Conservation (phyloP, 352 stramenopile genomes). For the Phytophthora parvispora region DNA sequence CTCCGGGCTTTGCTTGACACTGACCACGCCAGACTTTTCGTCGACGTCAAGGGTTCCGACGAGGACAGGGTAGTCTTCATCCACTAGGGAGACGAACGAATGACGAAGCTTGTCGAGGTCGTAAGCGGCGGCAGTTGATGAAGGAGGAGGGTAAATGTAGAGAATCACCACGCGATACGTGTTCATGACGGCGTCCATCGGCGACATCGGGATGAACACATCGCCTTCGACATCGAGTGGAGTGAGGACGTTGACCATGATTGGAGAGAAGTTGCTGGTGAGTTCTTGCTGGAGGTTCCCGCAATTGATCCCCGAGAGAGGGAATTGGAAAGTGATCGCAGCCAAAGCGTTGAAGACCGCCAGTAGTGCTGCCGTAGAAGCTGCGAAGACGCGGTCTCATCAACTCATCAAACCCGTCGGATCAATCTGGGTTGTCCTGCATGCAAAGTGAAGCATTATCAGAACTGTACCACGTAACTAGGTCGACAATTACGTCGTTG, state of each 20-base stretch:
- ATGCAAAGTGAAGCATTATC: too few relatives aligned
- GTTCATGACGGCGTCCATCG: slow-evolving; percentile 63
- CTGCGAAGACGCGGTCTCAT: too few relatives aligned
- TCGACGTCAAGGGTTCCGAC: slow-evolving; percentile 46
- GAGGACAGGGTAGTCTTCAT: slow-evolving; percentile 59
- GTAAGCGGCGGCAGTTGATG: slow-evolving; percentile 15
- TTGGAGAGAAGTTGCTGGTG: neutral
- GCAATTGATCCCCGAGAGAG: neutral
- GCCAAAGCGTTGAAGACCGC: neutral
- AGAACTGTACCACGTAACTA: slow-evolving; percentile 5
- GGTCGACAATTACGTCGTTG: slow-evolving; percentile 5
- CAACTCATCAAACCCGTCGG: too few relatives aligned
- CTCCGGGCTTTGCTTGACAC: slow-evolving; percentile 37
- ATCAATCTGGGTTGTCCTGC: slow-evolving; percentile 3
- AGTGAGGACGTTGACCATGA: slow-evolving; percentile 15
- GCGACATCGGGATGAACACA: slow-evolving; percentile 41
- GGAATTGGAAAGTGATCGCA: neutral
- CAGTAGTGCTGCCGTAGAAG: neutral
- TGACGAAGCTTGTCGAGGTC: slow-evolving; percentile 44
- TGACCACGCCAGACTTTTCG: slow-evolving; percentile 28
- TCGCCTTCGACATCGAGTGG: slow-evolving; percentile 3
- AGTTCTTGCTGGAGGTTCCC: neutral
- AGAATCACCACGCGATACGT: slow-evolving; percentile 52
- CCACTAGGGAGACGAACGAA: slow-evolving; percentile 41
- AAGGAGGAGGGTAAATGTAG: slow-evolving; percentile 57